Evolutionary conservation across 768 basidiomycete genomes (phyloP).

Genomic region (Collybiopsis luxurians): DNA sequence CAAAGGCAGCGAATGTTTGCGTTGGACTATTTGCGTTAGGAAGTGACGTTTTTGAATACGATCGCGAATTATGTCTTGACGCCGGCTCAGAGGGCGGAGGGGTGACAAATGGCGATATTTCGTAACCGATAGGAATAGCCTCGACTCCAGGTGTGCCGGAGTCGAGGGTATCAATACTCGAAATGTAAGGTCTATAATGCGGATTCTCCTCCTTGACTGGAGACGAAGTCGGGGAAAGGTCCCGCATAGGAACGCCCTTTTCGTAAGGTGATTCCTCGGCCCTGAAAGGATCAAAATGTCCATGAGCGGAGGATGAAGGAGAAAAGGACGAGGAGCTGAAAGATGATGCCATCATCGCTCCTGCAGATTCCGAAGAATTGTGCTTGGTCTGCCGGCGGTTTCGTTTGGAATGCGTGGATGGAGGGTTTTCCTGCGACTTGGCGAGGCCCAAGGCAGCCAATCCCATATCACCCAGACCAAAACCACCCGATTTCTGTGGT

Average conservation of each 20-base stretch:
- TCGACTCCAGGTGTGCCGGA: background rate
- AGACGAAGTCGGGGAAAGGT: conserved; percentile 2
- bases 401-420: background rate
- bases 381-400: background rate
- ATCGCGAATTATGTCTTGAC: conserved; percentile 2
- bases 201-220: background rate
- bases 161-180: background rate
- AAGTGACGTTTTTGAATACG: background rate
- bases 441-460: conserved; percentile 4
- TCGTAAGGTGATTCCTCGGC: background rate
- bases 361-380: background rate
- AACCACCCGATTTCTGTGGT: background rate
- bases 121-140: background rate
- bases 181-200: background rate
- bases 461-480: conserved; percentile 5
- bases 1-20: conserved; percentile 2
- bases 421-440: background rate
- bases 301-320: background rate
- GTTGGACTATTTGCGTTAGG: background rate
- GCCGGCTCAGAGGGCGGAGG: conserved; percentile 4
- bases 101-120: conserved; percentile 1
- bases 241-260: conserved; percentile 1
- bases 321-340: conserved; percentile 2
- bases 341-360: background rate
- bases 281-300: background rate